A percentile compares a stretch with the other conserved stretches of the same genome.
Evolutionary conservation across 192 early-diverging fungal species (phyloP).

Genomic region (Backusella sp.): DNA sequence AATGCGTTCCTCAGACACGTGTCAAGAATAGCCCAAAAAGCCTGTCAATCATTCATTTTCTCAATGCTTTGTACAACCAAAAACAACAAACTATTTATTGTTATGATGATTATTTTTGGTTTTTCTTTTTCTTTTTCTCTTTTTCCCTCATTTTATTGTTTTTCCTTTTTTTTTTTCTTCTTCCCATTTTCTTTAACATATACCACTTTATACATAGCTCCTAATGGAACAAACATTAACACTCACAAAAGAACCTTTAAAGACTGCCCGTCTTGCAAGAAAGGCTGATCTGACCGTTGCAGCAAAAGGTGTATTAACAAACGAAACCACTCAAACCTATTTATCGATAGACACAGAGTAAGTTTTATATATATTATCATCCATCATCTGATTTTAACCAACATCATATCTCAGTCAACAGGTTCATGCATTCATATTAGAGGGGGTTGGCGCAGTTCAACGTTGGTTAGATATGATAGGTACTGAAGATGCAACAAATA

Average conservation of each 20-base stretch:
- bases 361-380: not conserved
- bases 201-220: not conserved
- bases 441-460: slow-evolving; percentile 14
- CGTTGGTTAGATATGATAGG: not conserved
- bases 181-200: not conserved
- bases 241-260: not conserved
- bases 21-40: slow-evolving; percentile 4
- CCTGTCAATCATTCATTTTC: slow-evolving; percentile 8
- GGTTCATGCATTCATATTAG: slow-evolving; percentile 9
- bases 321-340: not conserved
- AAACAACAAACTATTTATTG: not conserved
- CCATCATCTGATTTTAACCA: too few species aligned
- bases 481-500: not conserved
- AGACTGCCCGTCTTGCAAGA: not conserved
- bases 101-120: not conserved
- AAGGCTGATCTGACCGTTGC: not conserved
- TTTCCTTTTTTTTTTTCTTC: not conserved
- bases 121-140: not conserved
- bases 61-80: not conserved
- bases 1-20: slow-evolving; percentile 6
- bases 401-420: not conserved
- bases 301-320: not conserved
- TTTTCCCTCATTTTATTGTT: not conserved
- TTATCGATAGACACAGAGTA: not conserved
- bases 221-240: not conserved